Conservation (phyloP, 352 stramenopile genomes). For the Pythium periplocum region DNA sequence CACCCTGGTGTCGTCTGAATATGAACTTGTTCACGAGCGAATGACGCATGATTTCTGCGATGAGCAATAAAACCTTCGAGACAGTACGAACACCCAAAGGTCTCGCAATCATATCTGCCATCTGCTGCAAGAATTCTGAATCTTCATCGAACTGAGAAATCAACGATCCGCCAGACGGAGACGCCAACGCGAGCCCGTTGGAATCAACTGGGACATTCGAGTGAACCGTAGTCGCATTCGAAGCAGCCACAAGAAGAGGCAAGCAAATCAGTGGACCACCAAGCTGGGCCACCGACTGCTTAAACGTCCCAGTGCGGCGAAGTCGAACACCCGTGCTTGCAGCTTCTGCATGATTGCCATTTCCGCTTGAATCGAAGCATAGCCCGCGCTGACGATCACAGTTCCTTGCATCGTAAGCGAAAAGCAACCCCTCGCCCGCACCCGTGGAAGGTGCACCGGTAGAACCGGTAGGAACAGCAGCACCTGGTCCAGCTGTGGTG, state of each 20-base stretch:
- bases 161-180: slow-evolving; percentile 7
- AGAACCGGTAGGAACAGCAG: slow-evolving; percentile 2
- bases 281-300: slow-evolving; percentile 33
- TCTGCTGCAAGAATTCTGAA: slow-evolving; percentile 63
- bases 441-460: background rate
- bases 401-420: slow-evolving; percentile 34
- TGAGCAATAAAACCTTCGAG: slow-evolving; percentile 66
- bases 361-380: slow-evolving; percentile 38
- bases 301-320: slow-evolving; percentile 27
- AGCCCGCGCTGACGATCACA: slow-evolving; percentile 23
- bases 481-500: slow-evolving; percentile 12
- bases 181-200: slow-evolving; percentile 1
- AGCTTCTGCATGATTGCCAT: slow-evolving; percentile 28
- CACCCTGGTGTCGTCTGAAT: slow-evolving; percentile 70
- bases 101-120: slow-evolving; percentile 68
- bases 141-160: slow-evolving; percentile 71
- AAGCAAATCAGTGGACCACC: slow-evolving; percentile 33
- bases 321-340: slow-evolving; percentile 24
- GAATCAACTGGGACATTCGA: background rate
- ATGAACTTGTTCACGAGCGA: slow-evolving; percentile 87
- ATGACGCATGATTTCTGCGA: slow-evolving; percentile 83
- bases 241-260: slow-evolving; percentile 24
- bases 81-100: slow-evolving; percentile 64
- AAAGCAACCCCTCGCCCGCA: slow-evolving; percentile 27
- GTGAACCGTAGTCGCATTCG: slow-evolving; percentile 1